Conservation (phyloP, 164 flowering plant genomes). For the Pachysandra terminalis region DNA sequence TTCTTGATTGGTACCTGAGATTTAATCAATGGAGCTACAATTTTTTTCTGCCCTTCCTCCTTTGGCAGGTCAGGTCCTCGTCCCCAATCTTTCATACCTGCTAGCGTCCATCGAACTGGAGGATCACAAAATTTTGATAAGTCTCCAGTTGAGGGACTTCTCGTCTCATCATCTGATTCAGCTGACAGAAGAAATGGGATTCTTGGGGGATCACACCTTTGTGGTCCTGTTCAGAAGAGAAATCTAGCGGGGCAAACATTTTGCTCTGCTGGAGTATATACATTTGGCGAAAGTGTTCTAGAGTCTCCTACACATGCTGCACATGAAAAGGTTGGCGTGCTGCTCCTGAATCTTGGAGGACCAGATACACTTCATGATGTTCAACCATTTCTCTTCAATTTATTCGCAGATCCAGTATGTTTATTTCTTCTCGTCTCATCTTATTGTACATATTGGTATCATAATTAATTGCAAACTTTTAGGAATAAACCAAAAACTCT, state of each 20-base stretch:
- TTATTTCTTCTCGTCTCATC: neutral
- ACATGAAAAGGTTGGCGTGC: conserved; percentile 83
- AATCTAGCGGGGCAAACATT: conserved; percentile 24
- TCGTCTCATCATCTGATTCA: neutral
- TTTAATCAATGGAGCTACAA: too few species aligned
- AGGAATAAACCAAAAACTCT: neutral
- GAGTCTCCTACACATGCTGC: conserved; percentile 37
- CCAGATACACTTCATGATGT: conserved; percentile 61
- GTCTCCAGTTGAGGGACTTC: neutral
- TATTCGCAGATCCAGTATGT: conserved; percentile 97
- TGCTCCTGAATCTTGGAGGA: conserved; percentile 92
- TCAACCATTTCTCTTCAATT: conserved; percentile 87
- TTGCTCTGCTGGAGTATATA: conserved; percentile 17
- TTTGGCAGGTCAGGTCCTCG: conserved; percentile 8
- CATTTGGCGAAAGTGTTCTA: conserved; percentile 12
- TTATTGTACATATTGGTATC: neutral
- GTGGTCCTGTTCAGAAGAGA: conserved; percentile 16
- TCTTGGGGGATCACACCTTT: conserved; percentile 4
- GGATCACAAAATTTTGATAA: conserved; percentile 7
- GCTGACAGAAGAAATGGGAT: conserved; percentile 12
- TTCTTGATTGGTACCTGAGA: neutral
- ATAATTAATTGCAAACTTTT: neutral
- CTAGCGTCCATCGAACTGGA: conserved; percentile 9
- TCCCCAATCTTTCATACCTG: conserved; percentile 3
- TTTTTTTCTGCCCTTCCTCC: neutral